Evolutionary conservation across 768 basidiomycete genomes (phyloP), one percentile per base, ranked within the genome.

Genomic region (Cyclocybe aegerita): DNA sequence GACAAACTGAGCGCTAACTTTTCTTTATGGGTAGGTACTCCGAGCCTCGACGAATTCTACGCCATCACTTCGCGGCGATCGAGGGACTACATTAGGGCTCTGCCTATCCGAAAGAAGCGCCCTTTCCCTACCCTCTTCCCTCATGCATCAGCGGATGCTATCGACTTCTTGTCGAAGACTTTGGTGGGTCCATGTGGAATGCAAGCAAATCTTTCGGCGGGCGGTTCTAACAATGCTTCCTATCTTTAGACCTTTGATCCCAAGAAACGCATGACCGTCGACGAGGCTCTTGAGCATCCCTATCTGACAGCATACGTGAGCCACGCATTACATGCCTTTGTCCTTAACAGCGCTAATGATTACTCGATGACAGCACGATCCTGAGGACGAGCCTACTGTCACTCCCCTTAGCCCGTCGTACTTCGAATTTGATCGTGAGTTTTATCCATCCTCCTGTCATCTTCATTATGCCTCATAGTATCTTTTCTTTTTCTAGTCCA

Each of bases 1-100:
- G 30, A 32, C 12, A 43, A 35, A 45, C 16, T 17, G 15, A 29
- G 32, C 64, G 69, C 12, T 47, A 37, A 30, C 38, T 30, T 15
- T 52, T 16, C 32, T 62, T 39, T 61, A 46, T 40, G 29, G 14
- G 29, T 52, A 81, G 81, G 85, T 40, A 96, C 92, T 1, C 92
- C 93, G 1, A 88, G 86, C 34, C 75, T 94, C 41, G 93, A 94
- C 53, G 93, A 95, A 63, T 94, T 93, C 66, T 89, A 93, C 69
- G 83, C 88, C 34, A 94, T 95, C 67, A 92, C 90, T 1, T 89
- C 88, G 4, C 78, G 84, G 42, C 77, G 91, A 43, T 93, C 90
- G 46, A 81, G 89, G 49, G 90, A 95, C 60, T 94, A 95, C 69
- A 85, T 96, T 60, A 85, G 91, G 39, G 84, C 88, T 5, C 74